Base-by-base conservation (phyloP, 2,329 filamentous ascomycete genomes). In the Sporothrix pseudoabietina region DNA sequence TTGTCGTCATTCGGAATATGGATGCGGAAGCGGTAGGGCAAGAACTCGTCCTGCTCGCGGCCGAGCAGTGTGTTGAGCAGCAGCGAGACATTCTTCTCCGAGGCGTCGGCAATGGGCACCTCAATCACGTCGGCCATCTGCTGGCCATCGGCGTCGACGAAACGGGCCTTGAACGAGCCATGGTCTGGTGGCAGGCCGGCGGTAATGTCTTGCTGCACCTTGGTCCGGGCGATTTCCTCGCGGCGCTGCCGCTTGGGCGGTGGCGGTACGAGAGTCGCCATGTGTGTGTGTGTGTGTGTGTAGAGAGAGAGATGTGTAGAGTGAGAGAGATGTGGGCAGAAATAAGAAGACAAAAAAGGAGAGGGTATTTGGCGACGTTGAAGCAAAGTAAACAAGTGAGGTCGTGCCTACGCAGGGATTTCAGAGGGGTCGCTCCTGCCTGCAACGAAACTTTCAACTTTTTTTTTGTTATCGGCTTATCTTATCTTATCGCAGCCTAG, bases 51-150 rank as follows among this genome's bases (percentile, higher is more conserved):
- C 72, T 82, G 83, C 71, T 89, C 86, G 82, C 85, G 78, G 74
- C 90, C 92, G 80, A 97, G 87, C 57, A 98, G 84, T 2, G 92
- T 94, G 81, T 98, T 98, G 72, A 97, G 82, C 0, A 98, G 86
- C 10, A 94, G 87, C 71, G 96, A 95, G 3, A 98, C 87, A 78
- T 98, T 97, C 84, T 94, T 95, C 75, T 96, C 93, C 8, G 89
- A 92, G 1, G 95, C 92, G 84, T 98, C 92, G 73, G 91, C 91
- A 44, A 98, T 88, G 14, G 94, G 91, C 57, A 98, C 91, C 78
- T 91, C 86, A 68, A 91, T 80, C 83, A 92, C 81, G 88, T 94
- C 81, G 85, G 91, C 80, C 87, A 91, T 78, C 87, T 94, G 83
- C 86, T 94, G 81, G 85, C 89, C 83, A 86, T 92, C 88, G 75